Conservation (phyloP, 2,329 filamentous ascomycete species). For the Aureobasidium sp. region DNA sequence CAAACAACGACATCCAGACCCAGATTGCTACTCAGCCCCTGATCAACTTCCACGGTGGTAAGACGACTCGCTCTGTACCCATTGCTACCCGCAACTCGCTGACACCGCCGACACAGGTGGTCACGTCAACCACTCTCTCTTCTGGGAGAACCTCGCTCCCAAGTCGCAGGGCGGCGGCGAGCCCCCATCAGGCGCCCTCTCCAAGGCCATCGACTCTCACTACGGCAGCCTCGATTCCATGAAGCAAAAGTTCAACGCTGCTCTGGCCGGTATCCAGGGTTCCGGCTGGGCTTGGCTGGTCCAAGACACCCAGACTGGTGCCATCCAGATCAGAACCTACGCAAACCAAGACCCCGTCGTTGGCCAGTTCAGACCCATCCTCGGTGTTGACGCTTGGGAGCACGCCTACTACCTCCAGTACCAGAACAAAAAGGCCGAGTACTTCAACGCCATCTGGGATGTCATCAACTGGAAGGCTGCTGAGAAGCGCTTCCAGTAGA, state of each 20-base stretch:
- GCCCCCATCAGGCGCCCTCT: slow-evolving; percentile 49
- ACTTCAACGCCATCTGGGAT: slow-evolving; percentile 89
- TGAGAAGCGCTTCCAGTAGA: slow-evolving; percentile 58
- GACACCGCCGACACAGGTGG: slow-evolving; percentile 34
- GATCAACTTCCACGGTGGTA: slow-evolving; percentile 59
- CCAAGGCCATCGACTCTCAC: slow-evolving; percentile 49
- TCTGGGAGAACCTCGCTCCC: slow-evolving; percentile 63
- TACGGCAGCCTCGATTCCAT: slow-evolving; percentile 51
- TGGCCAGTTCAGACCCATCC: slow-evolving; percentile 69
- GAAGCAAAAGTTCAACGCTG: slow-evolving; percentile 55
- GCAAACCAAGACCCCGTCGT: slow-evolving; percentile 85
- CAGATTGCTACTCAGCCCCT: slow-evolving; percentile 48
- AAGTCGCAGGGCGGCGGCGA: slow-evolving; percentile 57
- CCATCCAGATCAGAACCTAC: slow-evolving; percentile 58
- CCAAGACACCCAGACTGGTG: slow-evolving; percentile 52
- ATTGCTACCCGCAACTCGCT: not conserved
- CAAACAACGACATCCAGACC: slow-evolving; percentile 44
- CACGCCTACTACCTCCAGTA: slow-evolving; percentile 95
- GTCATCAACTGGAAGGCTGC: slow-evolving; percentile 94
- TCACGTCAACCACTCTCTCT: slow-evolving; percentile 58
- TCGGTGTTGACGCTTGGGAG: slow-evolving; percentile 93
- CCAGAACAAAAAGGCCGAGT: slow-evolving; percentile 94
- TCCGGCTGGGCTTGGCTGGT: slow-evolving; percentile 57
- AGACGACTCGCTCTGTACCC: slow-evolving; percentile 3
- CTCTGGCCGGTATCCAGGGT: slow-evolving; percentile 56